phyloP scores from a whole-genome alignment of 139 green algal genomes.

The Astrephomene gubernaculifera region DNA sequence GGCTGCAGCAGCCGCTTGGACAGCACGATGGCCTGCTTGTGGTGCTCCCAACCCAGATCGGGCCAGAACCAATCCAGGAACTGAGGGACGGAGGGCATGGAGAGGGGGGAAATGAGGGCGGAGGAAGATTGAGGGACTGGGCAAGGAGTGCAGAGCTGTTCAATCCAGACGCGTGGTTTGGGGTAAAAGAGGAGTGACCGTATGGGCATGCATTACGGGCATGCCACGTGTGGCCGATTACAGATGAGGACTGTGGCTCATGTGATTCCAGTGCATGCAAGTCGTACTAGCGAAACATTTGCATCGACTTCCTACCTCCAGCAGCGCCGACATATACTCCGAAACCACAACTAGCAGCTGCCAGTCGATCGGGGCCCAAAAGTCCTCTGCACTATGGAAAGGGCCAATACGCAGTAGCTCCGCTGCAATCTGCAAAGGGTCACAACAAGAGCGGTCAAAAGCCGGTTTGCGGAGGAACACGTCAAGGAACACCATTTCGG shows the following conservation, averaged over 20 bases:
- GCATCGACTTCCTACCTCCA: conserved; percentile 14
- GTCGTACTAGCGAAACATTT: no score
- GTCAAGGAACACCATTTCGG: no score
- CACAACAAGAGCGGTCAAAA: no score
- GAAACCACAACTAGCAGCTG: conserved; percentile 38
- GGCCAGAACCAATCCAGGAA: conserved; percentile 47
- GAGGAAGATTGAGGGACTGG: not conserved
- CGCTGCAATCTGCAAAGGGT: conserved; percentile 18
- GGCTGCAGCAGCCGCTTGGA: conserved; percentile 43
- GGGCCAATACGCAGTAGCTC: conserved; percentile 34
- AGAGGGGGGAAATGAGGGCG: not conserved
- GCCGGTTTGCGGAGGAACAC: no score
- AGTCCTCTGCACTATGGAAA: conserved; percentile 31
- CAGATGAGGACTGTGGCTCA: no score
- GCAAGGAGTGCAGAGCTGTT: no score
- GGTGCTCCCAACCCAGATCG: conserved; percentile 34
- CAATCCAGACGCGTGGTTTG: no score
- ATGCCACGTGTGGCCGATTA: no score
- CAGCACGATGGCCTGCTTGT: conserved; percentile 41
- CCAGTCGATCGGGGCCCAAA: conserved; percentile 31
- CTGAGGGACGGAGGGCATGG: not conserved
- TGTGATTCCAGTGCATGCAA: no score
- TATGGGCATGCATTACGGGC: no score
- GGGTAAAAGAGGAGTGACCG: no score
- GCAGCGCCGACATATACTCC: conserved; percentile 27